A percentile compares a stretch with the other conserved stretches of the same genome.
phyloP scores from a whole-genome alignment of 208 protist species.

The Crithidia bombi region DNA sequence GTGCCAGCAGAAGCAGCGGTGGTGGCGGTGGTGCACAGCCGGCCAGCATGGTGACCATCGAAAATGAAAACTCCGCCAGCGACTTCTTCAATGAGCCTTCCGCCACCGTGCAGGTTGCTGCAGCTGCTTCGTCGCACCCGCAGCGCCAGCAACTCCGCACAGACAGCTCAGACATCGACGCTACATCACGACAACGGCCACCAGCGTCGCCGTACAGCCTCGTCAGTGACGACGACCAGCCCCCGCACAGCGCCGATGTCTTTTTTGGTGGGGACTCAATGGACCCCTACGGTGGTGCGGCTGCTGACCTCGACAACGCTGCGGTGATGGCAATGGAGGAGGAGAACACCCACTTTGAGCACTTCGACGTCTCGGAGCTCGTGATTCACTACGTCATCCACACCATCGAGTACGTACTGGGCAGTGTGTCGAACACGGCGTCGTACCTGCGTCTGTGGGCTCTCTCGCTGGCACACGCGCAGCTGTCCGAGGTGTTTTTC shows the following conservation, averaged over 20 bases:
- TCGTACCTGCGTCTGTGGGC: constrained; percentile 99
- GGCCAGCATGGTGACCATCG: constrained; percentile 25
- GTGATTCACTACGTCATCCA: constrained; percentile 99
- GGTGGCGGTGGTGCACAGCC: constrained; percentile 1
- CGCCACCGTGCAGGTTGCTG: constrained; percentile 1
- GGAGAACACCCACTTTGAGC: constrained; percentile 37
- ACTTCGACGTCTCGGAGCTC: constrained; percentile 95
- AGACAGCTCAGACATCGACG: background rate
- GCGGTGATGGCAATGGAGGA: constrained; percentile 10
- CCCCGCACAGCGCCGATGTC: constrained; percentile 1
- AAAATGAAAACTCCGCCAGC: constrained; percentile 6
- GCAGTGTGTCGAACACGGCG: constrained; percentile 99
- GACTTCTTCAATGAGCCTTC: constrained; percentile 33
- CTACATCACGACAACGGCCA: background rate
- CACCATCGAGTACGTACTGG: constrained; percentile 99
- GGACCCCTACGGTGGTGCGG: constrained; percentile 9
- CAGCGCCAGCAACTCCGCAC: background rate
- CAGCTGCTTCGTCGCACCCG: background rate
- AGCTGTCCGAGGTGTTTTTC: constrained; percentile 94
- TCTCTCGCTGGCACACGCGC: constrained; percentile 99
- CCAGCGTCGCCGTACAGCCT: background rate
- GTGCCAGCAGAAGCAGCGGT: background rate
- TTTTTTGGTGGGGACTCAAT: constrained; percentile 25
- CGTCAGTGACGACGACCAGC: constrained; percentile 30
- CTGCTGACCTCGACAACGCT: background rate